Evolutionary conservation across 352 stramenopile species (phyloP), one percentile per base, ranked within the genome.

Genomic region (Elongisporangium anandrum): DNA sequence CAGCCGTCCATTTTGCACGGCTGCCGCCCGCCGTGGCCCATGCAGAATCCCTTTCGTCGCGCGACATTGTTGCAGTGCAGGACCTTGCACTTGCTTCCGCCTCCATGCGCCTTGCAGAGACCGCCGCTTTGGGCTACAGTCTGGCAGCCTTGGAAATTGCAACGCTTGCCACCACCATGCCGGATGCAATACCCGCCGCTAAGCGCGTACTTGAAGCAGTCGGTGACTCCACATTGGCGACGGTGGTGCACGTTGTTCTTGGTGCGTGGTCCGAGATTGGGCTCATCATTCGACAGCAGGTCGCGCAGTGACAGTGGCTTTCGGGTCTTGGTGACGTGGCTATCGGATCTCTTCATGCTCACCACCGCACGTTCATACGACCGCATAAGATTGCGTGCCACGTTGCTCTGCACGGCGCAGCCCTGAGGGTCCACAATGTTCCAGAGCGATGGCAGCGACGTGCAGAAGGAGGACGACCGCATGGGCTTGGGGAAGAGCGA

Each of bases 91-190:
- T 88, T 89, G 64, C 85, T 93, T 39, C 87, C 87, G 23, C 87
- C 87, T 29, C 87, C 87, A 47, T 96, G 87, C 15, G 82, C 80
- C 61, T 91, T 94, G 73, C 87, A 96, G 4, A 82, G 70, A 2
- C 87, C 87, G 2, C 87, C 85, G 59, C 83, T 90, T 56, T 94
- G 81, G 9, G 86, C 85, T 9, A 90, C 82, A 0, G 86, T 94
- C 34, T 72, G 64, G 51, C 85, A 94, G 23, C 73, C 63, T 1
- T 75, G 65, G 13, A 68, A 63, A 50, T 66, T 84, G 65, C 85
- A 94, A 5, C 78, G 81, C 59, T 94, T 94, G 54, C 85, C 82
- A 6, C 85, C 85, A 16, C 85, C 85, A 54, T 94, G 82, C 15
- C 74, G 69, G 41, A 88, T 88, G 56, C 82, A 94, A 48, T 87